These are phyloP conservation scores for Podaxis mareebaensis DNA, from an alignment of 768 basidiomycete genomes.

Conservation along the genomic window DNA sequence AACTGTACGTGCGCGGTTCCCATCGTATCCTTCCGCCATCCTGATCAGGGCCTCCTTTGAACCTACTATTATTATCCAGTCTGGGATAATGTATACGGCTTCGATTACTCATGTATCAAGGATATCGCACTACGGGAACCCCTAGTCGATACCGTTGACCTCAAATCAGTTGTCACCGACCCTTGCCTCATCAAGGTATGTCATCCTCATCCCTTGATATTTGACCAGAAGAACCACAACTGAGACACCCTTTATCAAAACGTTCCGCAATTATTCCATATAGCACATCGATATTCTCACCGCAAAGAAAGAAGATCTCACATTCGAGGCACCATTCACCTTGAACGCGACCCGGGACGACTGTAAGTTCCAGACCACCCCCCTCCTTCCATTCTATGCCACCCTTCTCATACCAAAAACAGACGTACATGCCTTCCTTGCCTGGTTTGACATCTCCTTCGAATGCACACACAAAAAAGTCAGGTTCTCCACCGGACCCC, in stretches of 20 bases:
- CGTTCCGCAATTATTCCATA: slow-evolving; percentile 14
- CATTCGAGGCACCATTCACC: slow-evolving; percentile 79
- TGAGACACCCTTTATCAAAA: neutral
- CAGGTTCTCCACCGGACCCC: slow-evolving; percentile 96
- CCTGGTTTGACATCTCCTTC: slow-evolving; percentile 98
- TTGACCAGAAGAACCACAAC: neutral
- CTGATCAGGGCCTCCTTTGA: neutral
- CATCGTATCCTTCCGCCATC: neutral
- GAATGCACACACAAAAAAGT: slow-evolving; percentile 95
- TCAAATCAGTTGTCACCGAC: slow-evolving; percentile 93
- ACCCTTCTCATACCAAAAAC: slow-evolving; percentile 10
- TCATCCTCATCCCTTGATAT: slow-evolving; percentile 16
- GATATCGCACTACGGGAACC: slow-evolving; percentile 97
- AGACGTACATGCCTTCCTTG: slow-evolving; percentile 98
- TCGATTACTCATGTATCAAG: slow-evolving; percentile 99
- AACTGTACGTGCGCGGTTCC: slow-evolving; percentile 68
- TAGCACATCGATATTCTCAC: slow-evolving; percentile 90
- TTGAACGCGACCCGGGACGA: slow-evolving; percentile 87
- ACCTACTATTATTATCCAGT: slow-evolving; percentile 50
- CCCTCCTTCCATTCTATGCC: slow-evolving; percentile 2
- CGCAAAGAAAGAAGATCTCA: slow-evolving; percentile 92
- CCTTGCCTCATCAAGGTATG: slow-evolving; percentile 84
- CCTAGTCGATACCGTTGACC: slow-evolving; percentile 97
- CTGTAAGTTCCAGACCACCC: slow-evolving; percentile 54
- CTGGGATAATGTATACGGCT: slow-evolving; percentile 99